Percentiles rank a stretch among this genome's conserved stretches.
These are phyloP conservation scores for Aleurites moluccanus DNA, from an alignment of 441 rosid genomes.

Conservation along the genomic window DNA sequence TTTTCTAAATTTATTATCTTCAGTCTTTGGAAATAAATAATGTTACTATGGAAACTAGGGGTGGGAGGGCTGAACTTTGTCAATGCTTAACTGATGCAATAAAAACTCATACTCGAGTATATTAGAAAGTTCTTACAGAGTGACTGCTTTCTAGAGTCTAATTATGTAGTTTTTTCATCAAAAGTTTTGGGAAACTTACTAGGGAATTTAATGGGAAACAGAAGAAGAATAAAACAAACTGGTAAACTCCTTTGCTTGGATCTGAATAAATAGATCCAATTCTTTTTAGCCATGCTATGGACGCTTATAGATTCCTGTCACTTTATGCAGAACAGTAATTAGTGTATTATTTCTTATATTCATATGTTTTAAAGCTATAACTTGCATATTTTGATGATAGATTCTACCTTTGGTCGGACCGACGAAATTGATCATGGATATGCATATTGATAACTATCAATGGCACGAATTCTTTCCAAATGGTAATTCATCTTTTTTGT, in stretches of 20 bases:
- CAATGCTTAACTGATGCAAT: neutral
- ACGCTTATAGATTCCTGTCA: neutral
- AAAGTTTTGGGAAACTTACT: neutral
- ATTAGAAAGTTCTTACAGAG: neutral
- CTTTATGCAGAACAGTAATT: neutral
- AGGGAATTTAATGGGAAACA: neutral
- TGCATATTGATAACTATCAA: slow-evolving; percentile 58
- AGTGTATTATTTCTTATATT: neutral
- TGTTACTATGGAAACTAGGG: neutral
- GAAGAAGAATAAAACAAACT: neutral
- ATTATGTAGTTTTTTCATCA: neutral
- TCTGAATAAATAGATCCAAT: neutral
- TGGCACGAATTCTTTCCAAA: slow-evolving; percentile 95
- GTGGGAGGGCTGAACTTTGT: neutral
- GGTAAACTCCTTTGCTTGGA: neutral
- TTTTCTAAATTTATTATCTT: neutral
- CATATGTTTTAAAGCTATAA: slow-evolving; percentile 1
- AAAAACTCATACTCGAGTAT: neutral
- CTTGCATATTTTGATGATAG: slow-evolving; percentile 40
- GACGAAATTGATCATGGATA: slow-evolving; percentile 68
- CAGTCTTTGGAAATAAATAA: neutral
- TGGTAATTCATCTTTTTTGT: slow-evolving; percentile 40
- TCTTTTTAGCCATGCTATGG: neutral
- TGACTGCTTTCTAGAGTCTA: neutral
- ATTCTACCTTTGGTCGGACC: slow-evolving; percentile 82